Base-by-base conservation (phyloP, 2,329 filamentous ascomycete species). In the Xylariales sp. region DNA sequence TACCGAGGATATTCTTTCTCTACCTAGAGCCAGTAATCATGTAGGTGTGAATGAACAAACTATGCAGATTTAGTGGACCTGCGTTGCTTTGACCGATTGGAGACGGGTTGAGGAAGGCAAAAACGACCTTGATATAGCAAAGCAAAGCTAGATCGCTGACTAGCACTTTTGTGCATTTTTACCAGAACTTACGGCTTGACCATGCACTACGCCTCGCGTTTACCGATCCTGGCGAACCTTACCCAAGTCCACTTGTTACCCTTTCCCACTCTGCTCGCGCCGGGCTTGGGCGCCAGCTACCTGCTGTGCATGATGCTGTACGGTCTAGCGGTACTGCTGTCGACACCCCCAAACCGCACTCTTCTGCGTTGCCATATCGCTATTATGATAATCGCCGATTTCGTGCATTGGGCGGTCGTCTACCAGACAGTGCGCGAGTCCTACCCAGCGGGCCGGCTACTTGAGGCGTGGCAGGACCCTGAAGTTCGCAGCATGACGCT, bases 1-100 rank as follows among this genome's bases (percentile, higher is more conserved):
- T 53, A 21, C 50, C 51, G 28, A 43, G 51, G 10, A 46, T 52
- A 27, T 54, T 54, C 39, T 54, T 51, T 42, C 40, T 54, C 15
- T 54, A 52, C 34, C 33, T 54, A 14, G 51, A 52, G 20, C 50
- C 50, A 12, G 33, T 48, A 12, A 17, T 37, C 3, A 53, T 54
- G n/a, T n/a, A n/a, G n/a, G n/a, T n/a, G n/a, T n/a, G n/a, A n/a
- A n/a, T n/a, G n/a, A n/a, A n/a, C n/a, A n/a, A n/a, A n/a, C n/a
- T n/a, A n/a, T n/a, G n/a, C n/a, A n/a, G n/a, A n/a, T n/a, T n/a
- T n/a, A n/a, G n/a, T n/a, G n/a, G n/a, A n/a, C n/a, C n/a, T n/a
- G n/a, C n/a, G n/a, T n/a, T n/a, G n/a, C n/a, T n/a, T n/a, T n/a
- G n/a, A n/a, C n/a, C n/a, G n/a, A n/a, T n/a, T n/a, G n/a, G n/a